These are phyloP conservation scores for Puccinia coronata DNA, from an alignment of 1,284 basidiomycete genomes.

Conservation along the genomic window DNA sequence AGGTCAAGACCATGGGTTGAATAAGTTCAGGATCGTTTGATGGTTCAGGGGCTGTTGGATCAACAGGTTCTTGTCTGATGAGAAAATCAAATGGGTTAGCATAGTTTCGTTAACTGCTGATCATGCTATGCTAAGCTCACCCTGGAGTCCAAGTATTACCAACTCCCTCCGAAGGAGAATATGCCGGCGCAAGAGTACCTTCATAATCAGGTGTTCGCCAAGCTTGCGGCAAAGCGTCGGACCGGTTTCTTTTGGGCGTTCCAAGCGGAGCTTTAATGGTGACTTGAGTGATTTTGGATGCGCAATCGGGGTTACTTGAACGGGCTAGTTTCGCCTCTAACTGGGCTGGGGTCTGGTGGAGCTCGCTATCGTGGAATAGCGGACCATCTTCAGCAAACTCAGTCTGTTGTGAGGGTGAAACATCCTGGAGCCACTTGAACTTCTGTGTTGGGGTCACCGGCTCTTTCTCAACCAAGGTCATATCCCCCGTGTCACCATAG, in stretches of 20 bases:
- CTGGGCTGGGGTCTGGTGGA: background rate
- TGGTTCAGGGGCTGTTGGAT: background rate
- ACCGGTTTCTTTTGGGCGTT: background rate
- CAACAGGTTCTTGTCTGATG: background rate
- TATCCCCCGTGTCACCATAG: background rate
- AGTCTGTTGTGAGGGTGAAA: background rate
- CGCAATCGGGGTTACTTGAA: background rate
- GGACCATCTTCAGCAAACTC: slow-evolving; percentile 2
- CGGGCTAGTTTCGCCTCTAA: background rate
- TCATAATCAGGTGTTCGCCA: slow-evolving; percentile 33
- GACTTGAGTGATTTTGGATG: background rate
- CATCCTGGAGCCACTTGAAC: background rate
- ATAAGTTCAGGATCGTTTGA: background rate
- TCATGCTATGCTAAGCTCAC: background rate
- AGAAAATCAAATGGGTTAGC: background rate
- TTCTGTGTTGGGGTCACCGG: slow-evolving; percentile 7
- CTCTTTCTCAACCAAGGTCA: background rate
- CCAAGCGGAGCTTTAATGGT: background rate
- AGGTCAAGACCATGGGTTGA: too few relatives aligned
- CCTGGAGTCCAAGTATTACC: background rate
- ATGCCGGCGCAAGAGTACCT: slow-evolving; percentile 10
- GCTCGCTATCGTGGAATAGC: background rate
- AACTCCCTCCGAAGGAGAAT: background rate
- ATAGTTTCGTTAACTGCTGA: background rate
- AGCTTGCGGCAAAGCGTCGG: background rate